Percentiles rank a stretch among this genome's conserved stretches.
Conservation (phyloP, 1,139 yeast genomes). For the Arxiozyma heterogenica region DNA sequence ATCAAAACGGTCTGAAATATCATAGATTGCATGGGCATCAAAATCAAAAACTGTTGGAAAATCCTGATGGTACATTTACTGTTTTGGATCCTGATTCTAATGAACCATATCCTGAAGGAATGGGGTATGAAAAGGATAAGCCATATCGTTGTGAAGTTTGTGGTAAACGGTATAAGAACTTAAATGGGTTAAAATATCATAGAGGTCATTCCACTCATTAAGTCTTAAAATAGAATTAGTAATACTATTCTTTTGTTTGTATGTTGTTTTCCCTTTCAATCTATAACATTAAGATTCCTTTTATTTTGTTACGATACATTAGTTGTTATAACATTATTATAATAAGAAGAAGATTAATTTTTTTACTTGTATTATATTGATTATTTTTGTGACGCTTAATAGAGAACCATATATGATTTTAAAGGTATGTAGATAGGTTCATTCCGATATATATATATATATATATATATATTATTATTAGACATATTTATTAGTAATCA, state of each 20-base stretch:
- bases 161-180: conserved; percentile 91
- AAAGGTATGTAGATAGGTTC: background rate
- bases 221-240: background rate
- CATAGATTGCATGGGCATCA: conserved; percentile 96
- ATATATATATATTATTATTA: too few species aligned
- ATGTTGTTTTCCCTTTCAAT: background rate
- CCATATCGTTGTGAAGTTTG: conserved; percentile 98
- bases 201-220: conserved; percentile 95
- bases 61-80: conserved; percentile 87
- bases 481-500: background rate
- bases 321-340: background rate
- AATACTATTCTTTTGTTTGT: background rate
- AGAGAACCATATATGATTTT: background rate
- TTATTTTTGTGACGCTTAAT: too few species aligned
- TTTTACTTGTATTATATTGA: background rate
- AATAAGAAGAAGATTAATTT: background rate
- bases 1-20: conserved; percentile 93
- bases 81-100: conserved; percentile 90
- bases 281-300: background rate
- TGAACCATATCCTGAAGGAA: conserved; percentile 85
- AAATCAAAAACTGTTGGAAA: conserved; percentile 82
- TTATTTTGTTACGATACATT: background rate
- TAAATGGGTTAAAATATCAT: conserved; percentile 93
- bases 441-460: background rate
- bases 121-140: conserved; percentile 92